Percentiles rank a stretch among this genome's conserved stretches.
phyloP scores from a whole-genome alignment of 177 flowering plant genomes.

The Vitis hybrid region DNA sequence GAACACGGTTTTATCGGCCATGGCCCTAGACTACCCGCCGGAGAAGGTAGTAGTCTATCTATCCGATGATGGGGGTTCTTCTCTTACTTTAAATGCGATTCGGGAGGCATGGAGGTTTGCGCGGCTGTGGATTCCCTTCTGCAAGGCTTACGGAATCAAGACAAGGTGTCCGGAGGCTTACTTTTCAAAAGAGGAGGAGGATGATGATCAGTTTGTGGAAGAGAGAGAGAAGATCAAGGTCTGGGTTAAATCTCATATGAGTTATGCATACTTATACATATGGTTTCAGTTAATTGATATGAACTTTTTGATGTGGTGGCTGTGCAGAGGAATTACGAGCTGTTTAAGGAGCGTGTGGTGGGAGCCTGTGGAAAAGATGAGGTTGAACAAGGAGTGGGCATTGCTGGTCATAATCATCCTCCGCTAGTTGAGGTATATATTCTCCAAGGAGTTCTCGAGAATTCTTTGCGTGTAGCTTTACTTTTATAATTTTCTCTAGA shows the following conservation, averaged over 20 bases:
- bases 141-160: conserved; percentile 34
- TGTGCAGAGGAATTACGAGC: conserved; percentile 38
- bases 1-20: conserved; percentile 70
- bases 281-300: no score
- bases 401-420: conserved; percentile 10
- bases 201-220: conserved; percentile 18
- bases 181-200: conserved; percentile 23
- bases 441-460: no score
- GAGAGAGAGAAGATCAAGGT: conserved; percentile 36
- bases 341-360: conserved; percentile 27
- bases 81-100: conserved; percentile 31
- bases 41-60: conserved; percentile 61
- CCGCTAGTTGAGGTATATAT: conserved; percentile 22
- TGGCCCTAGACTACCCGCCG: conserved; percentile 62
- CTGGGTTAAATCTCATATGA: no score
- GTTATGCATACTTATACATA: no score
- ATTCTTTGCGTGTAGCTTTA: no score
- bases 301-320: neutral
- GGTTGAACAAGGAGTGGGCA: neutral
- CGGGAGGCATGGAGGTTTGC: conserved; percentile 45
- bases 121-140: conserved; percentile 57
- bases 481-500: no score
- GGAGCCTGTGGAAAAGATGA: conserved; percentile 11
- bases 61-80: conserved; percentile 60
- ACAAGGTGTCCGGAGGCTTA: conserved; percentile 48